A percentile compares a stretch with the other conserved stretches of the same genome.
Conservation (phyloP, 371 early-diverging fungal genomes). For the Lichtheimia ornata region DNA sequence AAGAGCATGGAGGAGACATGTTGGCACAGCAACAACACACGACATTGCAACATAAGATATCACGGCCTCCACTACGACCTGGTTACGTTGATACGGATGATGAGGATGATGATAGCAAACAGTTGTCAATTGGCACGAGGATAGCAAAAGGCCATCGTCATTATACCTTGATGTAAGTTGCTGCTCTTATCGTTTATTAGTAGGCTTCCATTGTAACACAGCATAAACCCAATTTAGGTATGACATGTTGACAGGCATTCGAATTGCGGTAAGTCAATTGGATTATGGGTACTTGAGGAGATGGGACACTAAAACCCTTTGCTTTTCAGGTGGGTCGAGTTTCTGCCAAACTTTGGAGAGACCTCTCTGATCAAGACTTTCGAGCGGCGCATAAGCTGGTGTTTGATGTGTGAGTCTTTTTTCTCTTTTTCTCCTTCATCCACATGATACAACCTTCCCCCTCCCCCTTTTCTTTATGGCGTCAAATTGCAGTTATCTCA, state of each 20-base stretch:
- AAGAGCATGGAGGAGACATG: slow-evolving; percentile 34
- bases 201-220: neutral
- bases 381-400: slow-evolving; percentile 87
- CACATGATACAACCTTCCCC: neutral
- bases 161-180: slow-evolving; percentile 80
- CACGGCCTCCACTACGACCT: slow-evolving; percentile 18
- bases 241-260: slow-evolving; percentile 95
- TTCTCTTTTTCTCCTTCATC: neutral
- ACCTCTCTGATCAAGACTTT: slow-evolving; percentile 77
- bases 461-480: neutral
- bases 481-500: neutral
- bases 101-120: slow-evolving; percentile 48
- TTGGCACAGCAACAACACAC: slow-evolving; percentile 35
- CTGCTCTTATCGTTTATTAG: neutral
- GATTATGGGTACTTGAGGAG: slow-evolving; percentile 6
- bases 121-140: slow-evolving; percentile 61
- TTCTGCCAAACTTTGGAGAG: slow-evolving; percentile 76
- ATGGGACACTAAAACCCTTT: neutral
- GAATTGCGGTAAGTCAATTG: slow-evolving; percentile 65
- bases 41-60: slow-evolving; percentile 34
- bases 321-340: slow-evolving; percentile 59
- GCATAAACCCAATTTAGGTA: slow-evolving; percentile 67
- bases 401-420: slow-evolving; percentile 75
- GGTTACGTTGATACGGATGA: slow-evolving; percentile 25
- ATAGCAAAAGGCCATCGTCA: slow-evolving; percentile 68